Base-by-base conservation (phyloP, 176 grass and related monocot species). In the Oryza punctata region DNA sequence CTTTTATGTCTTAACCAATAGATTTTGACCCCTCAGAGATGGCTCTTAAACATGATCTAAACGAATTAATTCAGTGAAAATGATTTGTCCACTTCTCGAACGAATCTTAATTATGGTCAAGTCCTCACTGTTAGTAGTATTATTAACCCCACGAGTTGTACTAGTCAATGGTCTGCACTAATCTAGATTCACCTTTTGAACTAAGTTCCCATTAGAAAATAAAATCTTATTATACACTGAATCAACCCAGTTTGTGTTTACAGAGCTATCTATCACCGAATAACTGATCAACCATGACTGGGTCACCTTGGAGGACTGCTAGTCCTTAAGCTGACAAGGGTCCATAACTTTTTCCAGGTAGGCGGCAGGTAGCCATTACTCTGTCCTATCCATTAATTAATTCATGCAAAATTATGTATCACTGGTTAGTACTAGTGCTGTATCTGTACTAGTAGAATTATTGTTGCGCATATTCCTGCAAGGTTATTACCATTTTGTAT, bases 351-450 rank as follows among this genome's bases (percentile, higher is more conserved):
- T 69, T 73, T 46, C 69, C 16, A 69, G 28, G 7, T 49, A 29
- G 69, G 37, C 0, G 82, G 69, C 69, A 75, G 87, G 33, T 47
- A 63, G 28, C 40, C 63, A 85, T 89, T 81, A 35, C 69, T 76
- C 12, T 3, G 41, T 14, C 70, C 35, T 69, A 47, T 57, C 49
- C 26, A 44, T 27, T 60, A 38, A 44, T 27, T 37, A 10, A 26
- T 23, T 52, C 41, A 59, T 76, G 44, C 3, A 65, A 10, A 12
- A 10, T 64, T 18, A 71, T 45, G 69, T 33, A 18, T 67, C 24
- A 64, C 14, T 29, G 4, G 23, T 12, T 65, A 71, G 11, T 40
- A 33, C 32, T 33, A 69, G 19, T 70, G 72, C 19, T 10, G 5
- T n/a, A 57, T 6, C 52, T 21, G 3, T 57, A 57, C 52, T 57